Evolutionary conservation across 2,329 filamentous ascomycete species (phyloP).

Genomic region (Talaromyces piceae): DNA sequence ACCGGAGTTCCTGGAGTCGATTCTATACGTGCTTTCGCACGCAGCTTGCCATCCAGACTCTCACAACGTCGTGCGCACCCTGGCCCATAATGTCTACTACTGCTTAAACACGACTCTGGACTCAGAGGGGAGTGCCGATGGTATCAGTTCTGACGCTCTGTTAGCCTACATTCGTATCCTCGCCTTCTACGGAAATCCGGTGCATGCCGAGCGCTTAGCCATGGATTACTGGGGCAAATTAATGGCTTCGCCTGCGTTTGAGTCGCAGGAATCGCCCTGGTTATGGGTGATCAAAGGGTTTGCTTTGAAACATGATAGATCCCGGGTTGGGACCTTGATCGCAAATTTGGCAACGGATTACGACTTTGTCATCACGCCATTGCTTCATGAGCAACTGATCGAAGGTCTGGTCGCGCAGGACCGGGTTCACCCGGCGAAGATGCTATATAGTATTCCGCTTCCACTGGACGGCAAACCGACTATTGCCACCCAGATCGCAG

Average conservation of each 20-base stretch:
- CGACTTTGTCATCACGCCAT: constrained; percentile 42
- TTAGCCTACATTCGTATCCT: constrained; percentile 45
- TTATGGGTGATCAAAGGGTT: constrained; percentile 53
- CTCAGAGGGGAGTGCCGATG: constrained; percentile 30
- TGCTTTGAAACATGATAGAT: constrained; percentile 51
- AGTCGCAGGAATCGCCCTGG: constrained; percentile 33
- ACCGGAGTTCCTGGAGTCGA: constrained; percentile 31
- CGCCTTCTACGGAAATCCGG: constrained; percentile 47
- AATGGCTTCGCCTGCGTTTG: constrained; percentile 15
- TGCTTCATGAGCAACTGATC: constrained; percentile 47
- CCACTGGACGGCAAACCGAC: constrained; percentile 35
- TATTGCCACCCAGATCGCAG: constrained; percentile 42
- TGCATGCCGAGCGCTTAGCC: constrained; percentile 46
- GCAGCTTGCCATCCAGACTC: constrained; percentile 28
- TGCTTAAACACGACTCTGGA: constrained; percentile 30
- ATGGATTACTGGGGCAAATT: constrained; percentile 32
- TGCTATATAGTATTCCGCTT: constrained; percentile 58
- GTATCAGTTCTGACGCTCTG: constrained; percentile 31
- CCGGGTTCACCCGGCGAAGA: constrained; percentile 54
- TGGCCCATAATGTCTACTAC: constrained; percentile 28
- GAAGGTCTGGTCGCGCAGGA: constrained; percentile 54
- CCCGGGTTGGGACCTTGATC: constrained; percentile 50
- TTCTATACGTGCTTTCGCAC: constrained; percentile 33
- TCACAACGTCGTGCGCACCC: constrained; percentile 30
- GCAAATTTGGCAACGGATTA: constrained; percentile 43